Percentiles rank a stretch among this genome's conserved stretches.
Evolutionary conservation across 2,329 filamentous ascomycete genomes (phyloP).

Genomic region (Pseudocercospora fijiensis): DNA sequence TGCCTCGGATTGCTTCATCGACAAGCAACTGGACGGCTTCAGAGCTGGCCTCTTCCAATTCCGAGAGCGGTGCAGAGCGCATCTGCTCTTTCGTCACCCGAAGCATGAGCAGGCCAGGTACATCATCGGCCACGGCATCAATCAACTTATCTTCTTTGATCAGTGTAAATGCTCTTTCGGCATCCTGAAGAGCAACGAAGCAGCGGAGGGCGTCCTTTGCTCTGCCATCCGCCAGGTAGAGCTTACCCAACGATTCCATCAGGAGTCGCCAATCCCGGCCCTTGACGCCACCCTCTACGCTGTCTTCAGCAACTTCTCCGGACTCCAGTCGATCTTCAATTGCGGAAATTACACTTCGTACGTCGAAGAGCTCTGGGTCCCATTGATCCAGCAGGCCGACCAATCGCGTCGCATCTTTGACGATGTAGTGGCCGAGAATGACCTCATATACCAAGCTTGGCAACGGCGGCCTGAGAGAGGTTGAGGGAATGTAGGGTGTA

Average conservation of each 20-base stretch:
- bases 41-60: constrained; percentile 75
- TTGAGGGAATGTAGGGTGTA: constrained; percentile 74
- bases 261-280: constrained; percentile 82
- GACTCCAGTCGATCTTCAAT: constrained; percentile 80
- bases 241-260: constrained; percentile 78
- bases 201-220: constrained; percentile 81
- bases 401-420: constrained; percentile 71
- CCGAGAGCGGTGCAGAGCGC: constrained; percentile 62
- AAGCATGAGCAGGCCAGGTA: constrained; percentile 81
- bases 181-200: constrained; percentile 89
- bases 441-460: constrained; percentile 83
- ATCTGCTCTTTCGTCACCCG: constrained; percentile 73
- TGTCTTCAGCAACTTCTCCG: constrained; percentile 72
- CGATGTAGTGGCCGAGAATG: constrained; percentile 83
- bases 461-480: constrained; percentile 74
- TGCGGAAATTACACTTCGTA: constrained; percentile 70
- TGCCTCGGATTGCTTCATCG: constrained; percentile 84
- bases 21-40: constrained; percentile 86
- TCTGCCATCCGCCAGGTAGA: constrained; percentile 79
- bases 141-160: constrained; percentile 88
- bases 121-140: constrained; percentile 83
- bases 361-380: constrained; percentile 81
- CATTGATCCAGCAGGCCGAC: constrained; percentile 77
- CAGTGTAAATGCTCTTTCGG: constrained; percentile 80
- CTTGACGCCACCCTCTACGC: constrained; percentile 68